phyloP scores from a whole-genome alignment of 2,329 filamentous ascomycete genomes.

The Myriosclerotinia duriaeana region DNA sequence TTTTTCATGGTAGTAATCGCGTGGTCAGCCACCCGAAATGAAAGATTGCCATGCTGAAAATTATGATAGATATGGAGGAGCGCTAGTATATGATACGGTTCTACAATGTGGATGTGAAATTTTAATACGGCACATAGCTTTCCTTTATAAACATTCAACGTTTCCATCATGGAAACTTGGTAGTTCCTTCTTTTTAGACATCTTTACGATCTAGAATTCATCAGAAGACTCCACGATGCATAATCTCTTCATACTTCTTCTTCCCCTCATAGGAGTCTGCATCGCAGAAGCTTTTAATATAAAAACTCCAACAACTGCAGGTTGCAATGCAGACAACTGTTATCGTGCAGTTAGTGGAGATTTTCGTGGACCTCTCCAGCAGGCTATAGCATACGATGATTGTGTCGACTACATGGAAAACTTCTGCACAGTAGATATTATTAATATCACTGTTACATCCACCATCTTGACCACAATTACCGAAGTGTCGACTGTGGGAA shows the following conservation, averaged over 20 bases:
- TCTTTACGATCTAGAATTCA: neutral
- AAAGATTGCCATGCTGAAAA: conserved; percentile 9
- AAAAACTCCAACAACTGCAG: neutral
- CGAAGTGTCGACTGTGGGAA: conserved; percentile 18
- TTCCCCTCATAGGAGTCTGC: neutral
- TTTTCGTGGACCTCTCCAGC: conserved; percentile 18
- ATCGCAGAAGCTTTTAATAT: neutral
- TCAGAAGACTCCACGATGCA: neutral
- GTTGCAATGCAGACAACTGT: conserved; percentile 23
- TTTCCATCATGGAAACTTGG: neutral
- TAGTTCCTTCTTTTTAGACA: neutral
- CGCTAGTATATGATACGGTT: neutral
- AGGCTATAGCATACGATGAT: conserved; percentile 20
- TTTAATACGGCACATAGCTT: neutral
- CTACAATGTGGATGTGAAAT: neutral
- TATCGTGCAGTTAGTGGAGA: conserved; percentile 23
- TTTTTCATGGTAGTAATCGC: conserved; percentile 16
- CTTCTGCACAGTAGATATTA: conserved; percentile 3
- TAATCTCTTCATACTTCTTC: neutral
- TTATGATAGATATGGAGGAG: conserved; percentile 6
- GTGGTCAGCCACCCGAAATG: conserved; percentile 14
- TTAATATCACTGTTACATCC: conserved; percentile 17
- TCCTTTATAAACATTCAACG: neutral
- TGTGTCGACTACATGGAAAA: conserved; percentile 15
- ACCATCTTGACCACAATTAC: conserved; percentile 19